Conservation (phyloP, 2,329 filamentous ascomycete species). For the Fusarium pininemorale region DNA sequence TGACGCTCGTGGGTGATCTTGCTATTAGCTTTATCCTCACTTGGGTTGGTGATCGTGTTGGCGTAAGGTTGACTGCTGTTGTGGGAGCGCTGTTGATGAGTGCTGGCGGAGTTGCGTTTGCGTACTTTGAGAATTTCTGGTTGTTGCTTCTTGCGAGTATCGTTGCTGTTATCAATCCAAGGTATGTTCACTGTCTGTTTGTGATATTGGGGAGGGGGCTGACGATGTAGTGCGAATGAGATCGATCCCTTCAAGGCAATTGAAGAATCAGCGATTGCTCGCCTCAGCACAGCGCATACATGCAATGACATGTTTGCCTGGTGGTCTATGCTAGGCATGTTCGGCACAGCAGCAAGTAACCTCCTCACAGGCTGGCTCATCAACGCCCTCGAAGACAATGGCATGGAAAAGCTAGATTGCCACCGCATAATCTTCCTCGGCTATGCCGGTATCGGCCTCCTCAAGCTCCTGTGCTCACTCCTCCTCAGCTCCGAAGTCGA, state of each 20-base stretch:
- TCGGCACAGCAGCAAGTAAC: slow-evolving; percentile 35
- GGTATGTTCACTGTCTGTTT: background rate
- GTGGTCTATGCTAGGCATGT: slow-evolving; percentile 40
- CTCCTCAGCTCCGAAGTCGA: slow-evolving; percentile 28
- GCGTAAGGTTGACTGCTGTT: slow-evolving; percentile 18
- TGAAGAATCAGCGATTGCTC: slow-evolving; percentile 36
- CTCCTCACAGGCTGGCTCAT: slow-evolving; percentile 32
- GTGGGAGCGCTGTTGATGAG: slow-evolving; percentile 32
- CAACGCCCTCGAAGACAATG: slow-evolving; percentile 14
- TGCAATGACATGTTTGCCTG: slow-evolving; percentile 38
- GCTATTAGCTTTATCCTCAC: slow-evolving; percentile 38
- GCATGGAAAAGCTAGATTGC: slow-evolving; percentile 12
- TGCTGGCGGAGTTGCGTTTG: slow-evolving; percentile 26
- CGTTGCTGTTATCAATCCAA: slow-evolving; percentile 33
- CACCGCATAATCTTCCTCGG: slow-evolving; percentile 30
- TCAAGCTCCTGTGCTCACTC: slow-evolving; percentile 27
- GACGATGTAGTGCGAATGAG: slow-evolving; percentile 27
- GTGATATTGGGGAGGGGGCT: background rate
- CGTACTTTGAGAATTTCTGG: slow-evolving; percentile 34
- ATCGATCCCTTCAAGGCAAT: slow-evolving; percentile 40
- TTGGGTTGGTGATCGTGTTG: slow-evolving; percentile 31
- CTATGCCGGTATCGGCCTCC: slow-evolving; percentile 24
- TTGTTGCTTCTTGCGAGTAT: slow-evolving; percentile 28
- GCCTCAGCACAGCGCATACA: slow-evolving; percentile 29
- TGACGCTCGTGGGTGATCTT: slow-evolving; percentile 35